A percentile compares a stretch with the other conserved stretches of the same genome.
Evolutionary conservation across 805 yeast species (phyloP).

Genomic region (Yamadazyma endophytica): DNA sequence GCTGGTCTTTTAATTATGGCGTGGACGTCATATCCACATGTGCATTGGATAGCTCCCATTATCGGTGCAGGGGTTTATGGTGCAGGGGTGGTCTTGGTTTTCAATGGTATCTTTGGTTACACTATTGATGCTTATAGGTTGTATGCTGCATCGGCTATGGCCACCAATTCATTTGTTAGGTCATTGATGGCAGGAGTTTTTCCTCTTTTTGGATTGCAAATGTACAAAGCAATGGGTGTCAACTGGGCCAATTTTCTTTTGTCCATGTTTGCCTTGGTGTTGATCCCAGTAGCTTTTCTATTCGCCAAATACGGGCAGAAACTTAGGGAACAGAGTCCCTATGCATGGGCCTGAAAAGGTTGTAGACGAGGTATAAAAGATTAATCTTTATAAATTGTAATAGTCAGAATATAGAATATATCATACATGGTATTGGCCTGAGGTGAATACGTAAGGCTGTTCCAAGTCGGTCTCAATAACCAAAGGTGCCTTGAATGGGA

Average conservation of each 20-base stretch:
- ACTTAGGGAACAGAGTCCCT: constrained; percentile 21
- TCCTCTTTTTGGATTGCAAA: constrained; percentile 49
- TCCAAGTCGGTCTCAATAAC: no score
- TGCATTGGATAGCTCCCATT: constrained; percentile 66
- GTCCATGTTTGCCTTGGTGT: constrained; percentile 45
- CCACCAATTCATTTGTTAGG: constrained; percentile 54
- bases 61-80: constrained; percentile 36
- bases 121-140: constrained; percentile 53
- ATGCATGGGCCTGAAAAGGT: constrained; percentile 25
- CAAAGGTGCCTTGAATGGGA: no score
- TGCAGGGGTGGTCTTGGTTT: constrained; percentile 46
- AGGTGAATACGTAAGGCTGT: no score
- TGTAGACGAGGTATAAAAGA: no score
- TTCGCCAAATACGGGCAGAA: constrained; percentile 47
- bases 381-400: no score
- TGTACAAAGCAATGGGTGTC: constrained; percentile 45
- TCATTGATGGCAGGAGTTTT: constrained; percentile 53
- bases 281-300: constrained; percentile 53
- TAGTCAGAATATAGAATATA: no score
- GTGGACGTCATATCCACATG: constrained; percentile 66
- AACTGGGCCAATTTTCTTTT: constrained; percentile 54
- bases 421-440: no score
- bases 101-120: constrained; percentile 53
- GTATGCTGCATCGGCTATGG: constrained; percentile 58
- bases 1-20: constrained; percentile 76